Conservation (phyloP, 2,329 filamentous ascomycete species). For the Pseudogymnoascus sp. region DNA sequence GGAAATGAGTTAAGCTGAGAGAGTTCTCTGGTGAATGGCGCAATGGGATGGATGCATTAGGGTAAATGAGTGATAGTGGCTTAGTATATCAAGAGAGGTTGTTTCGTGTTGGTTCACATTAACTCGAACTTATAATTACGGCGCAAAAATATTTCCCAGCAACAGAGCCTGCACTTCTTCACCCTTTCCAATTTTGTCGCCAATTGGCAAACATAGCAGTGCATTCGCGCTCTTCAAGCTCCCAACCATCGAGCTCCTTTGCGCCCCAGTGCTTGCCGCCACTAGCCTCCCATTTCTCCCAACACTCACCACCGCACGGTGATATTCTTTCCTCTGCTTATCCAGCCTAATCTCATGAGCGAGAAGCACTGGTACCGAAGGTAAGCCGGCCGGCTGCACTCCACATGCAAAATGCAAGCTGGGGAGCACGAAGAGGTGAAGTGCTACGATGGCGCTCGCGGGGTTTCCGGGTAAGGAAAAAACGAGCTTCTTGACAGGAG, state of each 20-base stretch:
- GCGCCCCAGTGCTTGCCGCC: conserved; percentile 77
- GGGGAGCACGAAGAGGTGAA: conserved; percentile 89
- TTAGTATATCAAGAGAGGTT: neutral
- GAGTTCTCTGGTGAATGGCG: neutral
- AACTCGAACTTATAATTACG: conserved; percentile 13
- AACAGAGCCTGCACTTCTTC: conserved; percentile 67
- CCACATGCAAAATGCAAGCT: conserved; percentile 72
- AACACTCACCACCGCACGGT: conserved; percentile 67
- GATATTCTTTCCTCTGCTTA: conserved; percentile 73
- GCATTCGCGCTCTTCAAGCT: conserved; percentile 87
- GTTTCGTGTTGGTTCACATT: neutral
- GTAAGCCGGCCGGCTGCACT: conserved; percentile 57
- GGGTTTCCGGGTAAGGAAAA: conserved; percentile 94
- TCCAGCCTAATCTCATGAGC: conserved; percentile 69
- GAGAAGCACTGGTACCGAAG: conserved; percentile 61
- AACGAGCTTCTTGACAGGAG: conserved; percentile 58
- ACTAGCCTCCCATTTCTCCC: conserved; percentile 58
- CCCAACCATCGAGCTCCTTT: conserved; percentile 82
- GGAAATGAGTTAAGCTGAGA: conserved; percentile 19
- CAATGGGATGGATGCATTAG: conserved; percentile 5
- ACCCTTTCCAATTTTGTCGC: conserved; percentile 56
- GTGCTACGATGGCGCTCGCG: conserved; percentile 83
- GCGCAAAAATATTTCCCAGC: conserved; percentile 47
- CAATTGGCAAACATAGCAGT: conserved; percentile 54
- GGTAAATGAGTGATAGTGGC: neutral